A percentile compares a stretch with the other conserved stretches of the same genome.
These are phyloP conservation scores for Astrothelium subdiscretum DNA, from an alignment of 495 filamentous ascomycete genomes.

Conservation along the genomic window DNA sequence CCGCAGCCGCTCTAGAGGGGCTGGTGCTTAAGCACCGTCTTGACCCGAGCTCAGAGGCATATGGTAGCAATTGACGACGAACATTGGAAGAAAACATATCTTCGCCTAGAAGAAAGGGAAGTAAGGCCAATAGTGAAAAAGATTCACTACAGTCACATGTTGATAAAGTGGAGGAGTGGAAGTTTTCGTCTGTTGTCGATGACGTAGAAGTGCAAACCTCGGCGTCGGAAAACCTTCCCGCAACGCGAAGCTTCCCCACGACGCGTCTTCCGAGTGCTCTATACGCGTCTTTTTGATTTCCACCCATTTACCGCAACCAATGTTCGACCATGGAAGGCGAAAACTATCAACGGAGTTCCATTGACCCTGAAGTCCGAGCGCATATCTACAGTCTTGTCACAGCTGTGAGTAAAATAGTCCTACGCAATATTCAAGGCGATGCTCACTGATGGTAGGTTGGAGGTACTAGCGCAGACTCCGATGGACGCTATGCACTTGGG, in stretches of 20 bases:
- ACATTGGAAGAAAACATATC: neutral
- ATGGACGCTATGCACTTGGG: conserved; percentile 75
- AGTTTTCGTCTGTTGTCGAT: neutral
- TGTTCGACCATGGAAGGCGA: neutral
- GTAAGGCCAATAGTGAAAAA: no score
- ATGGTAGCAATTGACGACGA: neutral
- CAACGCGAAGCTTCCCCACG: neutral
- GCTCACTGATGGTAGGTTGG: conserved; percentile 53
- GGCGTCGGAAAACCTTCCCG: neutral
- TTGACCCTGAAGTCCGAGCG: conserved; percentile 76
- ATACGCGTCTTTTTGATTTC: neutral
- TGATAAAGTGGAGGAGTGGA: neutral
- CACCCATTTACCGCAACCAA: neutral
- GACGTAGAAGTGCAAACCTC: neutral
- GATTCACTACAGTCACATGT: no score
- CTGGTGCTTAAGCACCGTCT: neutral
- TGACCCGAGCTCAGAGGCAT: neutral
- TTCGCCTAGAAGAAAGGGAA: neutral
- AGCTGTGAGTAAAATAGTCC: conserved; percentile 53
- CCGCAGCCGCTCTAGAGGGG: conserved; percentile 35
- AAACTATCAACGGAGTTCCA: neutral
- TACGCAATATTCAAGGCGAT: neutral
- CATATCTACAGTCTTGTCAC: conserved; percentile 86
- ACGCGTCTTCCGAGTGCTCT: neutral
- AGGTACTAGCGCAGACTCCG: conserved; percentile 69